These are phyloP conservation scores for Termitomyces sp. DNA, from an alignment of 768 basidiomycete genomes.

Conservation along the genomic window DNA sequence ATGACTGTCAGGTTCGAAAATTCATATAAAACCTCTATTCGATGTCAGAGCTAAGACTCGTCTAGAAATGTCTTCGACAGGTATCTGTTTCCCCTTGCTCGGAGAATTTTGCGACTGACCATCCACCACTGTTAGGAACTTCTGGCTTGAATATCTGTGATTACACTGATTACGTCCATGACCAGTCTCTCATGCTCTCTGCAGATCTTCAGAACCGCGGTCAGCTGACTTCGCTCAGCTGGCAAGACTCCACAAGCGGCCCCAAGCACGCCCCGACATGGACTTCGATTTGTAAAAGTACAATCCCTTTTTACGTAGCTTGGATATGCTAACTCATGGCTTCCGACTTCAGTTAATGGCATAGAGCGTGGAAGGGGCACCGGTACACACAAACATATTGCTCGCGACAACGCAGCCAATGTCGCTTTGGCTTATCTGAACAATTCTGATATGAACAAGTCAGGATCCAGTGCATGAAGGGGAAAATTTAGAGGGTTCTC, in stretches of 20 bases:
- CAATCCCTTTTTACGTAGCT: conserved; percentile 1
- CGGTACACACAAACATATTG: conserved; percentile 47
- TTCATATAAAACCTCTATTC: conserved; percentile 11
- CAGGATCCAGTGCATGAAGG: background rate
- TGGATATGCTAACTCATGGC: conserved; percentile 7
- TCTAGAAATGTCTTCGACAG: conserved; percentile 16
- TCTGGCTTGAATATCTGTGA: conserved; percentile 34
- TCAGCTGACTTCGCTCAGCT: conserved; percentile 41
- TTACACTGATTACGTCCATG: conserved; percentile 3
- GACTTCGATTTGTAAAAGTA: conserved; percentile 60
- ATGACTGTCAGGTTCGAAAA: background rate
- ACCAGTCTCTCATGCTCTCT: conserved; percentile 1
- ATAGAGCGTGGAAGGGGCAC: conserved; percentile 40
- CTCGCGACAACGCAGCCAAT: conserved; percentile 41
- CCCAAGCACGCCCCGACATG: conserved; percentile 42
- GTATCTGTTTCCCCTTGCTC: conserved; percentile 8
- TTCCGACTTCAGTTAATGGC: conserved; percentile 41
- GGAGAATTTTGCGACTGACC: background rate
- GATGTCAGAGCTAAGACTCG: conserved; percentile 2
- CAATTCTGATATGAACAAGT: background rate
- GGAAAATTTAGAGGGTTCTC: background rate
- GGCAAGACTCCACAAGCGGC: conserved; percentile 44
- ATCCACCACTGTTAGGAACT: conserved; percentile 17
- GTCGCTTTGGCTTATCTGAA: conserved; percentile 35
- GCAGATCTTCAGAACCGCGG: conserved; percentile 51